Percentiles rank a stretch among this genome's conserved stretches.
Evolutionary conservation across 176 grass and related monocot species (phyloP).

Genomic region (Rhynchospora tenuis): DNA sequence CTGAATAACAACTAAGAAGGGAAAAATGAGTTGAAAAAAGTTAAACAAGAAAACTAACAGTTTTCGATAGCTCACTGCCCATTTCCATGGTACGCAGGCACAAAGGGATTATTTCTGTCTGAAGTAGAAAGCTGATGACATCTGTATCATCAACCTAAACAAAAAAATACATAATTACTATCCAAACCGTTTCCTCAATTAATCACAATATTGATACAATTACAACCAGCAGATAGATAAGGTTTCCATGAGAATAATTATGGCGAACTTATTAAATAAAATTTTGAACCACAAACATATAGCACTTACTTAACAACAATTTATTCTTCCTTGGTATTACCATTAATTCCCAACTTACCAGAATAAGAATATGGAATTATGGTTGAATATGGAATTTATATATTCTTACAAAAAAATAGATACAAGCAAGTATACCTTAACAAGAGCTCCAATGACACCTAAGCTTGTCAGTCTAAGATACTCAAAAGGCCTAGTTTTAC

Average conservation of each 20-base stretch:
- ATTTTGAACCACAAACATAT: neutral
- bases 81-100: conserved; percentile 89
- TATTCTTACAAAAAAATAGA: conserved; percentile 8
- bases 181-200: neutral
- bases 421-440: conserved; percentile 53
- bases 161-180: conserved; percentile 14
- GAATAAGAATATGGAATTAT: conserved; percentile 18
- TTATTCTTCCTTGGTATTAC: neutral
- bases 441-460: conserved; percentile 76
- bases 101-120: conserved; percentile 80
- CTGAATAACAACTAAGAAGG: neutral
- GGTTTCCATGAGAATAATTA: no score
- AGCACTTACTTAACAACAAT: neutral
- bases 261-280: neutral
- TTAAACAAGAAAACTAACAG: conserved; percentile 30
- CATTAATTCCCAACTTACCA: neutral
- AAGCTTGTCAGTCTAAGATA: conserved; percentile 65
- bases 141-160: conserved; percentile 77
- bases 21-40: neutral
- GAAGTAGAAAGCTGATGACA: conserved; percentile 69
- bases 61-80: conserved; percentile 93
- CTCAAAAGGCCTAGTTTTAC: conserved; percentile 55
- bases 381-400: conserved; percentile 5
- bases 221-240: neutral
- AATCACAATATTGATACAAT: neutral